Percentiles rank a stretch among this genome's conserved stretches.
Evolutionary conservation across 441 rosid species (phyloP).

Genomic region (Pelargonium cotyledonis): DNA sequence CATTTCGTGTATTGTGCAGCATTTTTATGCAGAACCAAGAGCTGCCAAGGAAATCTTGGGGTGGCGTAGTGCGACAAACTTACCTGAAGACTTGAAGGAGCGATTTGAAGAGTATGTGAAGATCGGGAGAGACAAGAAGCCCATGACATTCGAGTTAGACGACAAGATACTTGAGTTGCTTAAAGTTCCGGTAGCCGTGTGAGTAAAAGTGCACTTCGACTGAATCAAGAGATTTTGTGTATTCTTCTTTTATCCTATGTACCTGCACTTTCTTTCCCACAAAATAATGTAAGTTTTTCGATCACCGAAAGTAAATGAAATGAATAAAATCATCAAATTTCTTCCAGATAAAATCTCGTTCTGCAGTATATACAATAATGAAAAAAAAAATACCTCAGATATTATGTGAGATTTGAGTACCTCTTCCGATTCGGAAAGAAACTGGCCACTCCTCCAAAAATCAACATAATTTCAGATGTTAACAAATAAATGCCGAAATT

Average conservation of each 20-base stretch:
- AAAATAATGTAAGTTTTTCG: background rate
- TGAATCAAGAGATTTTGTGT: background rate
- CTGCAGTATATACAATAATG: background rate
- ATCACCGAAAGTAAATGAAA: background rate
- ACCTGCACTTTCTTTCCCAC: background rate
- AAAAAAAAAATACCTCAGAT: no score
- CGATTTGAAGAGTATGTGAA: constrained; percentile 64
- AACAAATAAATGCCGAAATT: no score
- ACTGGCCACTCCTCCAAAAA: no score
- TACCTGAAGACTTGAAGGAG: constrained; percentile 83
- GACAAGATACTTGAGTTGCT: constrained; percentile 73
- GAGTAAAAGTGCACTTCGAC: constrained; percentile 8
- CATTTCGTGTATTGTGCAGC: constrained; percentile 39
- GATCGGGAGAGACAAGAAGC: constrained; percentile 78
- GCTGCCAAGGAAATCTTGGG: constrained; percentile 81
- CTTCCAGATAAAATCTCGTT: background rate
- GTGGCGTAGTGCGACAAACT: constrained; percentile 59
- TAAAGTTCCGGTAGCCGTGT: constrained; percentile 56
- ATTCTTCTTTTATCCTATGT: background rate
- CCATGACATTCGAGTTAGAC: constrained; percentile 62
- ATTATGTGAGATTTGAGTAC: no score
- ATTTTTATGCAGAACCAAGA: constrained; percentile 87
- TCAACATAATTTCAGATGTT: no score
- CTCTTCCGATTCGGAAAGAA: no score
- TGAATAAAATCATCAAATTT: background rate